Evolutionary conservation across 768 basidiomycete genomes (phyloP).

Genomic region (Macrolepiota dolichaula): DNA sequence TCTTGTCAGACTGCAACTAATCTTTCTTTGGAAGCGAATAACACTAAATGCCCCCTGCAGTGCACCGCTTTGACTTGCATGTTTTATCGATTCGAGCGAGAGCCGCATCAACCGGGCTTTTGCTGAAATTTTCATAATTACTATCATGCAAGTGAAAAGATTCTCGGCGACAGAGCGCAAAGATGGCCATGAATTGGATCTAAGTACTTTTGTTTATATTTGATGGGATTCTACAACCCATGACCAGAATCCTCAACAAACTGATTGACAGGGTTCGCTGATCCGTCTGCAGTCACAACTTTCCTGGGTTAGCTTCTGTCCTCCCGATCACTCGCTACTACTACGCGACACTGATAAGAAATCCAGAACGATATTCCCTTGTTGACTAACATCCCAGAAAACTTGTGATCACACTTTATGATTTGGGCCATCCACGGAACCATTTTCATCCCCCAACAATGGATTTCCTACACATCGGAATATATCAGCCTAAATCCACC

Average conservation of each 20-base stretch:
- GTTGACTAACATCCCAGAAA: too few relatives aligned
- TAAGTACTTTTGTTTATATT: not conserved
- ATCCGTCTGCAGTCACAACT: not conserved
- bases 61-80: not conserved
- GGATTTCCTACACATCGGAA: not conserved
- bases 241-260: slow-evolving; percentile 1
- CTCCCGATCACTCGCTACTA: slow-evolving; percentile 1
- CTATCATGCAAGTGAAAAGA: not conserved
- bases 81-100: not conserved
- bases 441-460: not conserved
- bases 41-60: not conserved
- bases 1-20: not conserved
- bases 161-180: slow-evolving; percentile 2
- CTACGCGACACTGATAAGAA: not conserved
- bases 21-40: slow-evolving; percentile 3
- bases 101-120: slow-evolving; percentile 8
- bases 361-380: too few relatives aligned
- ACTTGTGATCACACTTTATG: not conserved
- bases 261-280: slow-evolving; percentile 10
- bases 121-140: slow-evolving; percentile 1
- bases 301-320: not conserved
- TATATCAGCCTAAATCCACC: not conserved
- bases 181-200: not conserved
- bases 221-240: slow-evolving; percentile 7
- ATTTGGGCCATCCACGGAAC: not conserved